Percentiles rank a stretch among this genome's conserved stretches.
Evolutionary conservation across 306 rosid species (phyloP).

Genomic region (Abrus pulchellus): DNA sequence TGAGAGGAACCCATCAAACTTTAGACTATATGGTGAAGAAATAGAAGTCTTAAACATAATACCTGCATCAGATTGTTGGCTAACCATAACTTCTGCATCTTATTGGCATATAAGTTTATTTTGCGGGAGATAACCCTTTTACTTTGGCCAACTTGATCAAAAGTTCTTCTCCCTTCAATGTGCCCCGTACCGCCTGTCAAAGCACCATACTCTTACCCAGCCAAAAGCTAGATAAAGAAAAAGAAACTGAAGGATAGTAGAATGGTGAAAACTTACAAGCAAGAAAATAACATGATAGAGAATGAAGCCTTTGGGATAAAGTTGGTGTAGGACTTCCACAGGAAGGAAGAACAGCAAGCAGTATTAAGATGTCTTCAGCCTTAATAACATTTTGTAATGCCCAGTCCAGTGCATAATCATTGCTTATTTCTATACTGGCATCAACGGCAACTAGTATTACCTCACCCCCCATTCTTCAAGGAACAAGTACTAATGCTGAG

Average conservation of each 20-base stretch:
- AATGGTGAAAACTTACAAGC: constrained; percentile 14
- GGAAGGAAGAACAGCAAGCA: constrained; percentile 46
- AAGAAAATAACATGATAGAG: constrained; percentile 38
- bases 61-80: constrained; percentile 46
- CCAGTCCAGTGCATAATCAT: constrained; percentile 45
- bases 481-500: no score
- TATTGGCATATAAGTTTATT: constrained; percentile 20
- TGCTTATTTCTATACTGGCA: constrained; percentile 40
- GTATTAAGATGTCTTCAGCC: constrained; percentile 36
- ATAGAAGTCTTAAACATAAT: neutral
- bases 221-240: no score
- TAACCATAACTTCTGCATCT: constrained; percentile 44
- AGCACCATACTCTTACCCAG: no score
- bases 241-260: neutral
- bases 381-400: constrained; percentile 33
- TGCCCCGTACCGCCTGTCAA: constrained; percentile 1
- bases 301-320: neutral
- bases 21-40: neutral
- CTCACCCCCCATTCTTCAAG: constrained; percentile 34
- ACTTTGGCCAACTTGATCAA: constrained; percentile 8
- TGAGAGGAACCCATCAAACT: neutral
- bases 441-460: constrained; percentile 48
- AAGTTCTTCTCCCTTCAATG: constrained; percentile 12
- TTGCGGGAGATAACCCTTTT: constrained; percentile 15
- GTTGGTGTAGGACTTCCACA: neutral